phyloP scores from a whole-genome alignment of 768 basidiomycete genomes.

The Boletales sp. region DNA sequence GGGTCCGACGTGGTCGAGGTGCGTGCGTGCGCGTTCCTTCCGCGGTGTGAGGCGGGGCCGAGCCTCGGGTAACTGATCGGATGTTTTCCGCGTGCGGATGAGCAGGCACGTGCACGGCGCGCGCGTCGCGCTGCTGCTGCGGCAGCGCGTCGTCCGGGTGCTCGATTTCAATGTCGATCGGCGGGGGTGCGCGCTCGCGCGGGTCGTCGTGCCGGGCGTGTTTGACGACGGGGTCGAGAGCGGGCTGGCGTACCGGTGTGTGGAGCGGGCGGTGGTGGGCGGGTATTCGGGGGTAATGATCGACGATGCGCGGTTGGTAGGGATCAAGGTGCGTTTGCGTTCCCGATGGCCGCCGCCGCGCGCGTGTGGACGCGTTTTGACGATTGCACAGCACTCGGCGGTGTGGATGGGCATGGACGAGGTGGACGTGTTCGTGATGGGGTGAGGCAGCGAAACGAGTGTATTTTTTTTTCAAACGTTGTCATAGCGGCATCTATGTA shows the following conservation, averaged over 20 bases:
- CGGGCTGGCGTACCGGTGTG: conserved; percentile 31
- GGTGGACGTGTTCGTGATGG: conserved; percentile 34
- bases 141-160: conserved; percentile 9
- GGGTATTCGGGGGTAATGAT: conserved; percentile 41
- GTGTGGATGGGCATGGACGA: conserved; percentile 30
- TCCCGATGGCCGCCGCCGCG: too few relatives aligned
- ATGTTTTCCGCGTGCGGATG: too few relatives aligned
- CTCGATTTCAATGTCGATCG: conserved; percentile 31
- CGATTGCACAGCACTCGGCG: conserved; percentile 17
- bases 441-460: background rate
- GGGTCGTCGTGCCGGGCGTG: conserved; percentile 12
- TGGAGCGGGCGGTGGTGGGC: conserved; percentile 17
- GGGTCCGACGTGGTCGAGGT: conserved; percentile 36
- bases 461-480: too few relatives aligned
- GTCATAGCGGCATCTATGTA: too few relatives aligned
- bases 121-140: conserved; percentile 30
- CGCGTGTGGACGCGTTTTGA: background rate
- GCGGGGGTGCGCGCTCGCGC: conserved; percentile 1
- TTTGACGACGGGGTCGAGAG: conserved; percentile 27
- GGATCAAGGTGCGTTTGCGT: conserved; percentile 34
- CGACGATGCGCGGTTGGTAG: conserved; percentile 39
- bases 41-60: too few relatives aligned
- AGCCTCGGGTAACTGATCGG: too few relatives aligned
- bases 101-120: conserved; percentile 41
- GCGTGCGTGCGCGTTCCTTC: background rate